These are phyloP conservation scores for Globisporangium spiculum DNA, from an alignment of 352 stramenopile genomes.

Conservation along the genomic window DNA sequence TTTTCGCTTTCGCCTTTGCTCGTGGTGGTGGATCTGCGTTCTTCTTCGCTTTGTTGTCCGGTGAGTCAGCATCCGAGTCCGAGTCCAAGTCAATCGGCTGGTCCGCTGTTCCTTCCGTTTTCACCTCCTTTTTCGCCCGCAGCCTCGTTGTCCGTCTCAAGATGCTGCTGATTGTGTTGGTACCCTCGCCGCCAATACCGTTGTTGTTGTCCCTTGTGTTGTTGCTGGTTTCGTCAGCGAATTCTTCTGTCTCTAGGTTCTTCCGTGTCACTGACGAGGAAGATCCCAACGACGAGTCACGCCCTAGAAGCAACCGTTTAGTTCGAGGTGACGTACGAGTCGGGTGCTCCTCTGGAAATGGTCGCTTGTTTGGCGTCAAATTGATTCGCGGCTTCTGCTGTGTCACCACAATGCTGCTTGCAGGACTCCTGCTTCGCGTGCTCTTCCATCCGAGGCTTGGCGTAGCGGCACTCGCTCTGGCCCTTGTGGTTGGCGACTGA, in stretches of 20 bases:
- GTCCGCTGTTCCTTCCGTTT: conserved; percentile 25
- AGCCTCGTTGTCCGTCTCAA: conserved; percentile 4
- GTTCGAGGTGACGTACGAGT: conserved; percentile 12
- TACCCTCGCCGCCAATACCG: neutral
- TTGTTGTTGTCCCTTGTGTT: conserved; percentile 3
- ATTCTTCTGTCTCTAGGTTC: neutral
- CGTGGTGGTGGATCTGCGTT: neutral
- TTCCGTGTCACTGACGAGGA: neutral
- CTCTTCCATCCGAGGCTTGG: conserved; percentile 10
- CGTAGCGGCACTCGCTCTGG: neutral
- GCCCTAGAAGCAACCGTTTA: neutral
- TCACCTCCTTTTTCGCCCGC: neutral
- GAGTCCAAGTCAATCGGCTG: conserved; percentile 53
- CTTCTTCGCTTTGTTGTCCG: conserved; percentile 12
- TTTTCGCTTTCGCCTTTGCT: conserved; percentile 7
- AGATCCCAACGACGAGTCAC: neutral
- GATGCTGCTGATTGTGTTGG: conserved; percentile 9
- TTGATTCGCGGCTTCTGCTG: conserved; percentile 4
- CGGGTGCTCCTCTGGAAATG: conserved; percentile 4
- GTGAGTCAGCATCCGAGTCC: conserved; percentile 35
- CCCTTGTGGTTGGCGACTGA: neutral
- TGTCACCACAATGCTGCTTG: neutral
- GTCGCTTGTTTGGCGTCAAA: conserved; percentile 3
- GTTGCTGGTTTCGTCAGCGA: neutral
- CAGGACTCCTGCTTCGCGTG: neutral